phyloP scores from a whole-genome alignment of 495 filamentous ascomycete species.

The Monascus purpureus region DNA sequence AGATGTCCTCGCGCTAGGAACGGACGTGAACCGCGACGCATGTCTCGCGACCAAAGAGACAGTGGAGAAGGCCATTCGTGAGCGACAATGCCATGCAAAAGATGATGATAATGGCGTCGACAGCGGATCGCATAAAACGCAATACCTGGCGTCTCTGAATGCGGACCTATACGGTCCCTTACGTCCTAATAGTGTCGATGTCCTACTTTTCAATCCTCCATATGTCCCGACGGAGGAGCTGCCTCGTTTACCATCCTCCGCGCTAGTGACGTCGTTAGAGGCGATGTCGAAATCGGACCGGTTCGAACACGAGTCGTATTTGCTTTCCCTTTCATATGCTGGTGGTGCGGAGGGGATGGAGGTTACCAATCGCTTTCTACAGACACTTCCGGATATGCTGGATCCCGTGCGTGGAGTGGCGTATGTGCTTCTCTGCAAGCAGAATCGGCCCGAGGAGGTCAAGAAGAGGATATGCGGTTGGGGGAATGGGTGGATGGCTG shows the following conservation, averaged over 20 bases:
- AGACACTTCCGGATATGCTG: slow-evolving; percentile 47
- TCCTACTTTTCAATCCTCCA: slow-evolving; percentile 91
- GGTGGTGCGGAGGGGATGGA: slow-evolving; percentile 89
- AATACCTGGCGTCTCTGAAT: slow-evolving; percentile 48
- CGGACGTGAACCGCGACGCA: slow-evolving; percentile 73
- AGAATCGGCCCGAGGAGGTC: slow-evolving; percentile 70
- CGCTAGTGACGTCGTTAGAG: slow-evolving; percentile 6
- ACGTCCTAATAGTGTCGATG: slow-evolving; percentile 45
- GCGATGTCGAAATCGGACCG: slow-evolving; percentile 15
- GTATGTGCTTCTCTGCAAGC: slow-evolving; percentile 77
- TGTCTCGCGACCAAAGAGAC: slow-evolving; percentile 56
- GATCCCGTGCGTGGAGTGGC: slow-evolving; percentile 54
- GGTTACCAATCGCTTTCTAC: slow-evolving; percentile 65
- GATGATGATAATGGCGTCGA: background rate
- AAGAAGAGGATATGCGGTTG: slow-evolving; percentile 46
- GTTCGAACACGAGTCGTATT: slow-evolving; percentile 60
- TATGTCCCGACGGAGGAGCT: slow-evolving; percentile 80
- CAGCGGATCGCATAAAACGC: slow-evolving; percentile 4
- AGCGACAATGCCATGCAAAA: slow-evolving; percentile 6
- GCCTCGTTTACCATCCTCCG: slow-evolving; percentile 31
- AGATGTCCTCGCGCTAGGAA: slow-evolving; percentile 56
- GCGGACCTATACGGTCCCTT: slow-evolving; percentile 53
- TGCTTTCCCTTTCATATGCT: slow-evolving; percentile 78
- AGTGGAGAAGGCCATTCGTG: slow-evolving; percentile 36
- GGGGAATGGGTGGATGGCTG: slow-evolving; percentile 49